Percentiles rank a stretch among this genome's conserved stretches.
Conservation (phyloP, 2,329 filamentous ascomycete genomes). For the Colletotrichum lentis region DNA sequence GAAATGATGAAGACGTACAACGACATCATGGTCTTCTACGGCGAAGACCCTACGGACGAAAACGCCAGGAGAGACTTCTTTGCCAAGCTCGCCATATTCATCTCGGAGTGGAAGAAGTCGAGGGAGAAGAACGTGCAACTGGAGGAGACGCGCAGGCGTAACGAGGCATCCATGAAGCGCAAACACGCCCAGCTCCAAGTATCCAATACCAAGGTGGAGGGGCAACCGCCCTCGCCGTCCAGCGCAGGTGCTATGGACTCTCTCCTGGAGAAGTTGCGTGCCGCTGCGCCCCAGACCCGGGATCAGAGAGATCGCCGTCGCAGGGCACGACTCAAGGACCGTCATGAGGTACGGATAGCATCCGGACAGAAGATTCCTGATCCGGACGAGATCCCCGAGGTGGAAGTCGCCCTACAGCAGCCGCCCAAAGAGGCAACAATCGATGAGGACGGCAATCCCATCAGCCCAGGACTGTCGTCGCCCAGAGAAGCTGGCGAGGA, state of each 20-base stretch:
- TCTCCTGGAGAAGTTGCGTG: slow-evolving; percentile 90
- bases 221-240: slow-evolving; percentile 68
- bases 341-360: slow-evolving; percentile 87
- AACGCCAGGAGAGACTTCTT: slow-evolving; percentile 97
- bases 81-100: slow-evolving; percentile 87
- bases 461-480: slow-evolving; percentile 60
- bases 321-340: slow-evolving; percentile 86
- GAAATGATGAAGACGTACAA: slow-evolving; percentile 92
- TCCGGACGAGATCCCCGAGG: slow-evolving; percentile 66
- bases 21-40: slow-evolving; percentile 96
- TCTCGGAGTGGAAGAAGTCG: slow-evolving; percentile 95
- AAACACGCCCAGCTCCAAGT: slow-evolving; percentile 78
- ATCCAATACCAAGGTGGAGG: slow-evolving; percentile 49
- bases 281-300: slow-evolving; percentile 86
- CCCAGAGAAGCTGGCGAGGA: slow-evolving; percentile 62
- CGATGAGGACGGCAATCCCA: slow-evolving; percentile 59
- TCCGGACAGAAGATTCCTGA: slow-evolving; percentile 91
- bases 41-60: slow-evolving; percentile 90
- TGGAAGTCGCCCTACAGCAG: slow-evolving; percentile 53
- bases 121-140: slow-evolving; percentile 86
- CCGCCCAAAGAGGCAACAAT: slow-evolving; percentile 49
- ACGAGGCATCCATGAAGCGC: slow-evolving; percentile 91
- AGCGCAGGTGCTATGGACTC: slow-evolving; percentile 95
- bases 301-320: slow-evolving; percentile 90
- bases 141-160: slow-evolving; percentile 84